A percentile compares a stretch with the other conserved stretches of the same genome.
phyloP scores from a whole-genome alignment of 306 rosid species.

The Mucuna pruriens region DNA sequence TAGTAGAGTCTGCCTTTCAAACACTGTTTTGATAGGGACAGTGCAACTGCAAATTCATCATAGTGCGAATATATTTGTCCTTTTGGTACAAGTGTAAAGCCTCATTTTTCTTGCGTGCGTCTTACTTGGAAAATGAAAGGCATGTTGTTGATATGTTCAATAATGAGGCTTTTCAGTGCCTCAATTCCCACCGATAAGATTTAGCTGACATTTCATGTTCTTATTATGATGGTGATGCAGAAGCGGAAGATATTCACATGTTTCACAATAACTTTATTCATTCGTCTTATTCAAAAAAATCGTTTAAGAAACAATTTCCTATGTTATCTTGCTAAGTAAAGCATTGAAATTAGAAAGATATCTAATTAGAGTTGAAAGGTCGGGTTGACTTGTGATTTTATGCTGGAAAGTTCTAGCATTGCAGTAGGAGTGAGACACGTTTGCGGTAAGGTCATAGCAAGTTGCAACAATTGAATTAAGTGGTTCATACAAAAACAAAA shows the following conservation, averaged over 20 bases:
- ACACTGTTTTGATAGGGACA: slow-evolving; percentile 38
- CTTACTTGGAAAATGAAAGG: slow-evolving; percentile 21
- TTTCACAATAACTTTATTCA: neutral
- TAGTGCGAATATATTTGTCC: slow-evolving; percentile 29
- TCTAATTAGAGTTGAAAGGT: neutral
- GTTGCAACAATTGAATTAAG: slow-evolving; percentile 6
- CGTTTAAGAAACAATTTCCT: neutral
- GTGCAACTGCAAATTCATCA: slow-evolving; percentile 24
- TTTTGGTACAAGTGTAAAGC: slow-evolving; percentile 4
- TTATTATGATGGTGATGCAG: neutral
- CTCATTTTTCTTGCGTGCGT: slow-evolving; percentile 30
- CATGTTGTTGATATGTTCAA: neutral
- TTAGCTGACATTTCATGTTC: neutral
- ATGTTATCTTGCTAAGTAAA: neutral
- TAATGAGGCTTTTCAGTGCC: neutral
- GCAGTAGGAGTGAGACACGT: slow-evolving; percentile 28
- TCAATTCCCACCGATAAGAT: neutral
- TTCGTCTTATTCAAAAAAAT: neutral
- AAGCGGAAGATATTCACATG: neutral
- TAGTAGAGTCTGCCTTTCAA: neutral
- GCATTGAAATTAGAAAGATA: neutral
- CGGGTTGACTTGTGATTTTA: slow-evolving; percentile 33
- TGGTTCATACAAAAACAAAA: slow-evolving; percentile 16
- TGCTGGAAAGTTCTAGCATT: slow-evolving; percentile 3
- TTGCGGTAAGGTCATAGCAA: slow-evolving; percentile 25